Evolutionary conservation across 345 rosid genomes (phyloP), one percentile per base, ranked within the genome.

Genomic region (Cardamine resedifolia): DNA sequence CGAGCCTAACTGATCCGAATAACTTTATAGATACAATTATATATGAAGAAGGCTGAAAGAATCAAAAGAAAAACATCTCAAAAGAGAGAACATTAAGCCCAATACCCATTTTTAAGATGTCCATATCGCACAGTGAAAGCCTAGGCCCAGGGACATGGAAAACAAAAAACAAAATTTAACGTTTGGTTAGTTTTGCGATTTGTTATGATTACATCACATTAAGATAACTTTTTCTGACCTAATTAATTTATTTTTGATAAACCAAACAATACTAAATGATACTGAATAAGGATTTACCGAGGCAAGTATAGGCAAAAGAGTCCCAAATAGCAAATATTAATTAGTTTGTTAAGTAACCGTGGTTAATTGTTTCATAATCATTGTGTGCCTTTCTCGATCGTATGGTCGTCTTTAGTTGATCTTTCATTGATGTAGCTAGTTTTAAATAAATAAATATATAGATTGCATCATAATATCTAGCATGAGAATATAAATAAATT

Each of bases 251-350:
- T 4, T 38, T 11, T 12, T 36, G 43, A 41, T 14, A 41, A 41
- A 41, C 45, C 45, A 41, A 41, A 41, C 14, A 5, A 18, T 41
- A 15, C 19, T 2, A 11, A 38, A 38, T 33, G 38, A 33, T 33
- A 33, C 38, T 33, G 2, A 10, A 10, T 10, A 7, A 34, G 3
- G 39, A 34, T 2, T 34, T 9, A 33, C 1, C 18, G 47, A 0
- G 44, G 14, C 58, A 64, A 39, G 31, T 64, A 64, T 38, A 65
- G 41, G 44, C 58, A 55, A 10, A 48, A 55, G 57, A 18, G 53
- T 55, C 64, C 64, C 62, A n/a, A 64, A 64, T 12, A 64, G 26
- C 53, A n/a, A 64, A 64, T 24, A 55, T 55, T 24, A 62, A 43
- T 30, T 31, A 41, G 7, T 43, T 43, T 71, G 26, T 21, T 2